These are phyloP conservation scores for Cyberlindnera xishuangbannaensis DNA, from an alignment of 805 yeast genomes.

Conservation along the genomic window DNA sequence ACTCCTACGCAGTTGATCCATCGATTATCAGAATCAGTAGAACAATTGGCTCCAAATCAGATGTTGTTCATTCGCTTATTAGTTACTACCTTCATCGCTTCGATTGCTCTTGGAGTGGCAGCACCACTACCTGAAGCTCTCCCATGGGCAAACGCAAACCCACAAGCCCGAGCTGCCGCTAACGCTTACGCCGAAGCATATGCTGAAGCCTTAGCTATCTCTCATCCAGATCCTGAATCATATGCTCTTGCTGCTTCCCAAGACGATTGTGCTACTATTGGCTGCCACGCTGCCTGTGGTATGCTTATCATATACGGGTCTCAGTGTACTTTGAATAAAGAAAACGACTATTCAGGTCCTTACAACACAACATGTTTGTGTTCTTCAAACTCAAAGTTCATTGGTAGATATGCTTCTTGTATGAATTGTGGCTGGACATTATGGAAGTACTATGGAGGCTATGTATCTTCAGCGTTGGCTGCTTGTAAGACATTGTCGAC, in stretches of 20 bases:
- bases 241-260: constrained; percentile 4
- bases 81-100: constrained; percentile 1
- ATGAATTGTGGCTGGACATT: constrained; percentile 11
- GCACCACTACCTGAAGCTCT: neutral
- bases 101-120: neutral
- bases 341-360: constrained; percentile 9
- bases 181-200: constrained; percentile 1
- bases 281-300: constrained; percentile 10
- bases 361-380: constrained; percentile 18
- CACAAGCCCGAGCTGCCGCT: constrained; percentile 1
- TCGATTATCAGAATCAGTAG: too few species aligned
- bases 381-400: constrained; percentile 7
- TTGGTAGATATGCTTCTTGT: constrained; percentile 4
- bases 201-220: constrained; percentile 2
- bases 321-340: constrained; percentile 4
- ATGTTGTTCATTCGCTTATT: constrained; percentile 3
- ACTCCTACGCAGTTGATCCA: too few species aligned
- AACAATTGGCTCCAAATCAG: neutral
- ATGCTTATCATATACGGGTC: constrained; percentile 5
- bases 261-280: constrained; percentile 6
- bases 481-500: constrained; percentile 19
- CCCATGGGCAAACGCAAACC: constrained; percentile 2
- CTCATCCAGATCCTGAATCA: constrained; percentile 6
- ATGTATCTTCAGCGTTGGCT: constrained; percentile 20
- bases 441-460: constrained; percentile 8